Conservation (phyloP, 2,329 filamentous ascomycete species). For the Amauroascus verrucosus region DNA sequence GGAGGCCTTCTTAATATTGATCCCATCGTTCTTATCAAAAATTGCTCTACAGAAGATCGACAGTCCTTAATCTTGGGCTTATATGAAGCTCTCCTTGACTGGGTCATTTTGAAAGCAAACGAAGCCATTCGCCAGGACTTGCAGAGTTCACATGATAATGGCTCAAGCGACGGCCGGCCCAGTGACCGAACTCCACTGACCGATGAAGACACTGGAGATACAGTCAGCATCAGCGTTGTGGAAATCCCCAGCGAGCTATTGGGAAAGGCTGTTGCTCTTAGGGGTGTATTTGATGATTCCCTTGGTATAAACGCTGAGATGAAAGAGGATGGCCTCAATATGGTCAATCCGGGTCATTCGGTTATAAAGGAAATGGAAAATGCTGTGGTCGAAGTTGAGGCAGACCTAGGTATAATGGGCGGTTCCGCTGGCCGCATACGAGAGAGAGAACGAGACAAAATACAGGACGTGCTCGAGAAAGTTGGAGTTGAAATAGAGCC, state of each 20-base stretch:
- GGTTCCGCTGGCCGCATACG: constrained; percentile 59
- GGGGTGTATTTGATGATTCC: constrained; percentile 85
- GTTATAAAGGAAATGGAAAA: constrained; percentile 79
- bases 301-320: constrained; percentile 92
- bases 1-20: constrained; percentile 77
- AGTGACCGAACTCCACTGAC: constrained; percentile 55
- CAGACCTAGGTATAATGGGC: constrained; percentile 65
- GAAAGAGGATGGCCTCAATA: constrained; percentile 85
- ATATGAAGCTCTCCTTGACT: constrained; percentile 91
- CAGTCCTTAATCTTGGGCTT: constrained; percentile 72
- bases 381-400: constrained; percentile 64
- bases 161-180: constrained; percentile 54
- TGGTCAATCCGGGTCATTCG: constrained; percentile 63
- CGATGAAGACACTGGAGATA: constrained; percentile 64
- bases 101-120: constrained; percentile 85
- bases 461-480: constrained; percentile 76
- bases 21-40: constrained; percentile 65
- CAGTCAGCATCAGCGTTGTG: constrained; percentile 77
- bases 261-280: constrained; percentile 79
- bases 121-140: constrained; percentile 70
- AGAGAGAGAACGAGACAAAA: constrained; percentile 68
- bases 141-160: constrained; percentile 51
- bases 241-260: constrained; percentile 72
- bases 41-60: constrained; percentile 76
- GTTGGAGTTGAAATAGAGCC: constrained; percentile 70